These are phyloP conservation scores for Amphichorda felina DNA, from an alignment of 2,329 filamentous ascomycete genomes.

Conservation along the genomic window DNA sequence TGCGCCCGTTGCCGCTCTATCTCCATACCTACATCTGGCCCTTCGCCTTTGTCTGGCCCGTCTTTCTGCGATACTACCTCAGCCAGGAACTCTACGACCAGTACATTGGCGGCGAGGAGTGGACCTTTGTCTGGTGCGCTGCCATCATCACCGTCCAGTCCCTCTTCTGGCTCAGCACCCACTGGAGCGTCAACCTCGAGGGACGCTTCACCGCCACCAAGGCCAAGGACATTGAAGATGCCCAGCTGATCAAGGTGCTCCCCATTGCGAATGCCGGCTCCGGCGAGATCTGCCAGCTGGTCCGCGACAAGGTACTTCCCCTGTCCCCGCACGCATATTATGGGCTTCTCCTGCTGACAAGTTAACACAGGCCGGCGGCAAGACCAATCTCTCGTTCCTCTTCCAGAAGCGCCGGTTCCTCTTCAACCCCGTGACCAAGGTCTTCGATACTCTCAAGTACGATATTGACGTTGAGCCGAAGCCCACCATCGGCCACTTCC, in stretches of 20 bases:
- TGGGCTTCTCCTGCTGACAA: too few relatives aligned
- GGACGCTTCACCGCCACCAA: constrained; percentile 69
- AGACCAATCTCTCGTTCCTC: constrained; percentile 73
- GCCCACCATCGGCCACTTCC: constrained; percentile 66
- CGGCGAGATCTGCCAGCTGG: constrained; percentile 74
- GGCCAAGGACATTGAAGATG: constrained; percentile 58
- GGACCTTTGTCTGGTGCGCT: constrained; percentile 93
- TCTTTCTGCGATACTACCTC: constrained; percentile 82
- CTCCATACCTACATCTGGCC: constrained; percentile 90
- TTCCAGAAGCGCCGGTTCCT: constrained; percentile 98
- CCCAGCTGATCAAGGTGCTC: constrained; percentile 83
- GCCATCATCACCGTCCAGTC: constrained; percentile 80
- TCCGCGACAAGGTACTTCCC: constrained; percentile 53
- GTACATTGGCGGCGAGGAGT: constrained; percentile 88
- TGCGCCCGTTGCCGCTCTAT: constrained; percentile 71
- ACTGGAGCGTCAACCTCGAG: constrained; percentile 89
- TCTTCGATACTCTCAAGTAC: constrained; percentile 76
- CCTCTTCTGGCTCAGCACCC: constrained; percentile 86
- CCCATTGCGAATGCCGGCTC: constrained; percentile 81
- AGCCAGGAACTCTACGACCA: constrained; percentile 74
- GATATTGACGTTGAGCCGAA: constrained; percentile 77
- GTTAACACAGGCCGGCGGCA: constrained; percentile 47
- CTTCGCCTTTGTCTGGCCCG: constrained; percentile 82
- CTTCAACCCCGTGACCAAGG: constrained; percentile 57
- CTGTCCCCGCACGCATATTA: too few relatives aligned